A percentile compares a stretch with the other conserved stretches of the same genome.
These are phyloP conservation scores for Crithidia expoeki DNA, from an alignment of 208 protist genomes.

Conservation along the genomic window DNA sequence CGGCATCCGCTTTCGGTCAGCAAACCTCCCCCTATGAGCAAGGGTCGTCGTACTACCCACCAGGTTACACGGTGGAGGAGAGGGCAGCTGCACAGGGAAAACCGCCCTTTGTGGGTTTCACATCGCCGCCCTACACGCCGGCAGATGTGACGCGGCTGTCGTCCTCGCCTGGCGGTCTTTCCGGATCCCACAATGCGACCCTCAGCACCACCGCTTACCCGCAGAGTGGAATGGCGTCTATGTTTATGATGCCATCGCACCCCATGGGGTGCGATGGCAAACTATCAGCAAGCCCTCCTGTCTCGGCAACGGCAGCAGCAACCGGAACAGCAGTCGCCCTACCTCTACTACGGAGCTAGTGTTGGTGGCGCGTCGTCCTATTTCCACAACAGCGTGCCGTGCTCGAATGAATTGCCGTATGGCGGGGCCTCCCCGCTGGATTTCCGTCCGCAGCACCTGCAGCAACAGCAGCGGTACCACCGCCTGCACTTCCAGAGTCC, in stretches of 20 bases:
- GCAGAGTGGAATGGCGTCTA: constrained; percentile 4
- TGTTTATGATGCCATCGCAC: not conserved
- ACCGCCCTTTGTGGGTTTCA: not conserved
- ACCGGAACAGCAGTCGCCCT: not conserved
- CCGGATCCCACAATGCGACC: constrained; percentile 18
- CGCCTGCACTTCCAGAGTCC: not conserved
- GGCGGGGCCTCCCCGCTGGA: not conserved
- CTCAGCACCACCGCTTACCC: not conserved
- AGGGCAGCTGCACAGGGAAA: not conserved
- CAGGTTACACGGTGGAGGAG: not conserved
- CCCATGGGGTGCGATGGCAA: not conserved
- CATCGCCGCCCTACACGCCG: constrained; percentile 6
- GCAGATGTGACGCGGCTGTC: constrained; percentile 21
- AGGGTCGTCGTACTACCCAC: not conserved
- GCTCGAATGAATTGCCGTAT: not conserved
- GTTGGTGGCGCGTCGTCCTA: not conserved
- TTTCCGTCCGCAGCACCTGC: not conserved
- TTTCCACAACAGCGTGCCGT: not conserved
- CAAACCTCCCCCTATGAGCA: not conserved
- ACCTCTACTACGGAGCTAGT: not conserved
- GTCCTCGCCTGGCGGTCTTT: constrained; percentile 28
- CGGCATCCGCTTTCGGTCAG: not conserved
- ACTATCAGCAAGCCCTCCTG: too few species aligned
- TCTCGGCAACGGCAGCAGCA: not conserved
- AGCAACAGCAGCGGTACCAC: not conserved